These are phyloP conservation scores for Ustanciosporium gigantosporum DNA, from an alignment of 1,284 basidiomycete genomes.

Conservation along the genomic window DNA sequence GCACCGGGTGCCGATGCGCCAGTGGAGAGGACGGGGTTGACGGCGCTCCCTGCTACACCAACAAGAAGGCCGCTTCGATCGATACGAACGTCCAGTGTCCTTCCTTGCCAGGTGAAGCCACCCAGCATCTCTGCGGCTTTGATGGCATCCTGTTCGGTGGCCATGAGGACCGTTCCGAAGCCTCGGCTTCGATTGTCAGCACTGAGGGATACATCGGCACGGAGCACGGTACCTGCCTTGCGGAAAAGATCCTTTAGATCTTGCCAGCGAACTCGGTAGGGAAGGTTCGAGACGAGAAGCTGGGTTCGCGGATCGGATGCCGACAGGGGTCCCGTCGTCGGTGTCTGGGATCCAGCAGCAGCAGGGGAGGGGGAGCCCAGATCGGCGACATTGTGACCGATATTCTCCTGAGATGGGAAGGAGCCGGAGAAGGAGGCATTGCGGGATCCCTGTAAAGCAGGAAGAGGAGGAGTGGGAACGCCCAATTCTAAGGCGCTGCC, in stretches of 20 bases:
- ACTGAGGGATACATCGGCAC: conserved; percentile 61
- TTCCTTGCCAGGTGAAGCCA: conserved; percentile 61
- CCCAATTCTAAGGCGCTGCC: not conserved
- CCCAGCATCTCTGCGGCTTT: conserved; percentile 62
- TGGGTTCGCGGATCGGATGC: conserved; percentile 79
- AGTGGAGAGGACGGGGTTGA: conserved; percentile 10
- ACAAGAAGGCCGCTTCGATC: conserved; percentile 49
- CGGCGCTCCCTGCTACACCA: conserved; percentile 27
- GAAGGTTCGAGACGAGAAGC: conserved; percentile 60
- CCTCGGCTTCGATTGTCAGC: conserved; percentile 56
- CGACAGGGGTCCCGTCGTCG: conserved; percentile 41
- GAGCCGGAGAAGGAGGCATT: conserved; percentile 20
- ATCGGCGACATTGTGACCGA: too few species aligned
- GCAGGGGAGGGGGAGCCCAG: not conserved
- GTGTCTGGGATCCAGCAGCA: conserved; percentile 2
- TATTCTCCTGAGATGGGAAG: conserved; percentile 1
- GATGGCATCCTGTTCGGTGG: conserved; percentile 59
- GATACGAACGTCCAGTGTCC: conserved; percentile 53
- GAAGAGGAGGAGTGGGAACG: not conserved
- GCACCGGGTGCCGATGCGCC: not conserved
- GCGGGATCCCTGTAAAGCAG: not conserved
- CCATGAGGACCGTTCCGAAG: conserved; percentile 57
- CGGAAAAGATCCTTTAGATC: conserved; percentile 62
- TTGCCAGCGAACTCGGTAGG: conserved; percentile 62
- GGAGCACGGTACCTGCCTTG: conserved; percentile 61